Percentiles rank a stretch among this genome's conserved stretches.
These are phyloP conservation scores for Lipomyces lipofer DNA, from an alignment of 805 yeast genomes.

Conservation along the genomic window DNA sequence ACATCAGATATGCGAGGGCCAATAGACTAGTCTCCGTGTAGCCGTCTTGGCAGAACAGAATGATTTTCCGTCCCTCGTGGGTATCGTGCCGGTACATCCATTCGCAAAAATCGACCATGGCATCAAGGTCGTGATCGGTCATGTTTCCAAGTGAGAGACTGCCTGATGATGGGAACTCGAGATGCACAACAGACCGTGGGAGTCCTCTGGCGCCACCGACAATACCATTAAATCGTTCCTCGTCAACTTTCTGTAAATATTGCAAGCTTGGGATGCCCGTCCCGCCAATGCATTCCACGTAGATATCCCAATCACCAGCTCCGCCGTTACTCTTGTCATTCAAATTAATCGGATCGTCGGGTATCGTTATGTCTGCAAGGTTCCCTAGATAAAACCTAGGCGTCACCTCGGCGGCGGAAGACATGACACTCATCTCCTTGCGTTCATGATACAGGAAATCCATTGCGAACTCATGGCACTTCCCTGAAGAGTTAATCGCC, in stretches of 20 bases:
- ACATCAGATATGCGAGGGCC: slow-evolving; percentile 68
- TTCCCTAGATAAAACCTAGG: slow-evolving; percentile 79
- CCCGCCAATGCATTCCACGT: slow-evolving; percentile 39
- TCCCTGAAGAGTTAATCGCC: slow-evolving; percentile 29
- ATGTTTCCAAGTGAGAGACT: slow-evolving; percentile 74
- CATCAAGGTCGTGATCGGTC: slow-evolving; percentile 58
- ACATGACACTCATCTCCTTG: slow-evolving; percentile 80
- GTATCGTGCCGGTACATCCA: slow-evolving; percentile 48
- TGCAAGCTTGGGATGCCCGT: slow-evolving; percentile 25
- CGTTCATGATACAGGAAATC: slow-evolving; percentile 73
- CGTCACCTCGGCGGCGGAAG: slow-evolving; percentile 65
- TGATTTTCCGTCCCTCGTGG: slow-evolving; percentile 38
- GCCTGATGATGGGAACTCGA: slow-evolving; percentile 78
- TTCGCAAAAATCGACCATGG: slow-evolving; percentile 70
- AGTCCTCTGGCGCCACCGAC: background rate
- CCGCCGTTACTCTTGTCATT: slow-evolving; percentile 13
- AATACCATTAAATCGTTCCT: slow-evolving; percentile 4
- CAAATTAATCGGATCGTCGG: slow-evolving; percentile 13
- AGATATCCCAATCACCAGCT: slow-evolving; percentile 40
- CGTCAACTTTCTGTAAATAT: slow-evolving; percentile 22
- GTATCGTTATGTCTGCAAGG: slow-evolving; percentile 56
- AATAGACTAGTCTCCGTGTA: slow-evolving; percentile 88
- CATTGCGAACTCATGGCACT: slow-evolving; percentile 34
- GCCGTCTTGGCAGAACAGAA: slow-evolving; percentile 84
- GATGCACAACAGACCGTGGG: slow-evolving; percentile 21